Evolutionary conservation across 1,284 basidiomycete genomes (phyloP).

Genomic region (Cryptococcus depauperatus): DNA sequence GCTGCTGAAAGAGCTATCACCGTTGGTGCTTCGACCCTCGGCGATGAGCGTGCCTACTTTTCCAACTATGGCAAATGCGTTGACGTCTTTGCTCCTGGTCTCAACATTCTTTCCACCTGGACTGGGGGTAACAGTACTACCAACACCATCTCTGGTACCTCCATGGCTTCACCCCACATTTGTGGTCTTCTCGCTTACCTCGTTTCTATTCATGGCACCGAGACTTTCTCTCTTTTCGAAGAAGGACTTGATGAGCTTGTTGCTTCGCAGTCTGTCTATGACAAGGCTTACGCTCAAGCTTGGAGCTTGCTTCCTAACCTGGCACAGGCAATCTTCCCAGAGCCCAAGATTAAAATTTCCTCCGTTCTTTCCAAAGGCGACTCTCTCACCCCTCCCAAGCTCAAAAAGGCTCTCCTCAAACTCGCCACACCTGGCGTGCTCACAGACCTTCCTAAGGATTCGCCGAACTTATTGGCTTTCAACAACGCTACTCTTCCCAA

Average conservation of each 20-base stretch:
- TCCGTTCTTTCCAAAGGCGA: slow-evolving; percentile 25
- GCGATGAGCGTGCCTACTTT: slow-evolving; percentile 81
- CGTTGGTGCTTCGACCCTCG: slow-evolving; percentile 72
- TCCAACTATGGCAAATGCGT: slow-evolving; percentile 71
- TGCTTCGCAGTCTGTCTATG: slow-evolving; percentile 3
- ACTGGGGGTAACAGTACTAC: slow-evolving; percentile 53
- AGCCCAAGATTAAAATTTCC: slow-evolving; percentile 22
- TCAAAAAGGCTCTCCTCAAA: slow-evolving; percentile 65
- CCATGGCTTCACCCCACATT: slow-evolving; percentile 55
- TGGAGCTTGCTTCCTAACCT: slow-evolving; percentile 41
- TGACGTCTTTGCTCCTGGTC: slow-evolving; percentile 72
- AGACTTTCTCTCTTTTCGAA: slow-evolving; percentile 48
- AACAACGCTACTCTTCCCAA: slow-evolving; percentile 62
- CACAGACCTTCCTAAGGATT: slow-evolving; percentile 50
- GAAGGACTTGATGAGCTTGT: slow-evolving; percentile 43
- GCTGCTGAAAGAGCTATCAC: slow-evolving; percentile 67
- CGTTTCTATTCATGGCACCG: slow-evolving; percentile 65
- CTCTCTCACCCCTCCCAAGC: slow-evolving; percentile 54
- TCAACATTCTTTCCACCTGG: slow-evolving; percentile 75
- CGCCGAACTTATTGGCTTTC: slow-evolving; percentile 66
- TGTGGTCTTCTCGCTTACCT: slow-evolving; percentile 71
- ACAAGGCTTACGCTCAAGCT: slow-evolving; percentile 47
- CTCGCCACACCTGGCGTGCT: slow-evolving; percentile 57
- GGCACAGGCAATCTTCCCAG: slow-evolving; percentile 36
- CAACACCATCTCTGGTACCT: slow-evolving; percentile 58